These are phyloP conservation scores for Microbotryum lychnidis-dioicae DNA, from an alignment of 1,284 basidiomycete genomes.

Conservation along the genomic window DNA sequence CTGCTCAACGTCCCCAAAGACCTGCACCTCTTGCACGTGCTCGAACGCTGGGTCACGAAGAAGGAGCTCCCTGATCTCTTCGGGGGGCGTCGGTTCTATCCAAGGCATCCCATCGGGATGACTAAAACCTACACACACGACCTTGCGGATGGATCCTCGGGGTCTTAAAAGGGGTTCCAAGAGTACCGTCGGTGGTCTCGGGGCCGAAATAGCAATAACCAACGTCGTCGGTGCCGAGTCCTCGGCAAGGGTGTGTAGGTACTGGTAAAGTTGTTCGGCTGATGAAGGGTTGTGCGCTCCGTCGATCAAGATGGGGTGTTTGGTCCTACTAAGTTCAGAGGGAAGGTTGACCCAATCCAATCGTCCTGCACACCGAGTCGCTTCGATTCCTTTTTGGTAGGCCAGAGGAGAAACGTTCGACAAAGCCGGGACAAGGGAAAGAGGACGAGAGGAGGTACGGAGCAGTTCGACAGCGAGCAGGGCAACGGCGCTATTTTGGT, in stretches of 20 bases:
- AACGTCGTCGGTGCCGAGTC: slow-evolving; percentile 24
- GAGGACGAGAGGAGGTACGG: slow-evolving; percentile 45
- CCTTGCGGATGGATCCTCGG: slow-evolving; percentile 50
- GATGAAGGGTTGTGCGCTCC: slow-evolving; percentile 94
- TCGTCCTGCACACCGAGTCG: slow-evolving; percentile 69
- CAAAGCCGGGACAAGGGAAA: slow-evolving; percentile 24
- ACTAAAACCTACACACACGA: slow-evolving; percentile 45
- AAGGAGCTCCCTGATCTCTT: slow-evolving; percentile 43
- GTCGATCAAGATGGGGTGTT: slow-evolving; percentile 59
- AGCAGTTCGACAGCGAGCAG: slow-evolving; percentile 57
- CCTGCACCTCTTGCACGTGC: slow-evolving; percentile 19
- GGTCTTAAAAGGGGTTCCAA: slow-evolving; percentile 70
- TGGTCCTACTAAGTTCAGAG: background rate
- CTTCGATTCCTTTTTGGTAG: slow-evolving; percentile 54
- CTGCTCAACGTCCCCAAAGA: slow-evolving; percentile 21
- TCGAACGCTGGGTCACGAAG: slow-evolving; percentile 42
- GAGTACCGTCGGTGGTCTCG: slow-evolving; percentile 48
- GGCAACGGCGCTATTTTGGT: slow-evolving; percentile 68
- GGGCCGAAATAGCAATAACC: slow-evolving; percentile 26
- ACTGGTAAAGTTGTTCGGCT: slow-evolving; percentile 58
- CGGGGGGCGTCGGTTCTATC: slow-evolving; percentile 57
- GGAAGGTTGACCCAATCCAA: slow-evolving; percentile 58
- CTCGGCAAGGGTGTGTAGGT: slow-evolving; percentile 51
- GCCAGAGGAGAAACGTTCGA: slow-evolving; percentile 45
- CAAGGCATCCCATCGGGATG: slow-evolving; percentile 82